Percentiles rank a stretch among this genome's conserved stretches.
Conservation (phyloP, 176 grass and related monocot genomes). For the Avena sativa region DNA sequence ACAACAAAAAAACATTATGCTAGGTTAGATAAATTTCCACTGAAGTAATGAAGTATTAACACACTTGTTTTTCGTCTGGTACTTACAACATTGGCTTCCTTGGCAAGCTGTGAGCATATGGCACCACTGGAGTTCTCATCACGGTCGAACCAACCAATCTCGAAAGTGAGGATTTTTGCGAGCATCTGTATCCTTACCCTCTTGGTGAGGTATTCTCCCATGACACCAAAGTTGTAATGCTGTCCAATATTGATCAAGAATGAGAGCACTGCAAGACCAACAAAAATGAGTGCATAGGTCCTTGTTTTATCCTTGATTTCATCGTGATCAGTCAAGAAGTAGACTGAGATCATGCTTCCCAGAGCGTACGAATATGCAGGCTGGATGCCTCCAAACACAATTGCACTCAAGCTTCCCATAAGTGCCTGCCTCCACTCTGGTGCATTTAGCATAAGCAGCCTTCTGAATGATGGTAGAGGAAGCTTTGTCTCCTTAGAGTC, state of each 20-base stretch:
- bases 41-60: not conserved
- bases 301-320: conserved; percentile 81
- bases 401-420: conserved; percentile 72
- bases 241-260: conserved; percentile 88
- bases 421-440: conserved; percentile 90
- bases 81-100: conserved; percentile 89
- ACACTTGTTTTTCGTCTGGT: not conserved
- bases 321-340: conserved; percentile 78
- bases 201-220: conserved; percentile 99
- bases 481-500: conserved; percentile 35
- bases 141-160: conserved; percentile 91
- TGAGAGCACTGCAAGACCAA: conserved; percentile 64
- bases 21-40: conserved; percentile 28
- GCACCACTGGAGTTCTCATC: conserved; percentile 93
- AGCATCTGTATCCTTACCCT: conserved; percentile 86
- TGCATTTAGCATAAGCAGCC: conserved; percentile 84
- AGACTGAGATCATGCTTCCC: conserved; percentile 94
- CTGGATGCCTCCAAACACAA: conserved; percentile 87
- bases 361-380: conserved; percentile 79
- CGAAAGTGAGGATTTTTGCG: conserved; percentile 86
- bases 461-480: conserved; percentile 78
- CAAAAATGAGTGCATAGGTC: conserved; percentile 73
- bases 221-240: conserved; percentile 95
- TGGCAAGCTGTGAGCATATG: conserved; percentile 90
- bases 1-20: conserved; percentile 26